Base-by-base conservation (phyloP, 2,329 filamentous ascomycete genomes). In the Aspergillus texensis region DNA sequence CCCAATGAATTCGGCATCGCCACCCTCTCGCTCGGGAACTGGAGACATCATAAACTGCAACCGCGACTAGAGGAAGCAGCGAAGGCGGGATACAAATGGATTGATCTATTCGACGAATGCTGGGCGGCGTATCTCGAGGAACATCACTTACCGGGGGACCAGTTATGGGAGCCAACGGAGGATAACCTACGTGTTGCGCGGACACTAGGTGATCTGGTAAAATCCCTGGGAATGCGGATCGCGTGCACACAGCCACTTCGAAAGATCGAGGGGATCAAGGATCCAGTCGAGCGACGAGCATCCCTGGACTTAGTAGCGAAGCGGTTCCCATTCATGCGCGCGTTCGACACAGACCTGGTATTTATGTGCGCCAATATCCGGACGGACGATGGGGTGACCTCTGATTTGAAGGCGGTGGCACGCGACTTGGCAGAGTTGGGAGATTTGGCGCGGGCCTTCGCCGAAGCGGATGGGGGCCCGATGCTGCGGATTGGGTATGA, bases 41-140 rank as follows among this genome's bases (percentile, higher is more conserved):
- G 68, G 65, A 61, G 67, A 36, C 58, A 72, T 9, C 75, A 77
- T 58, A 63, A 58, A n/a, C 69, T 77, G 9, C 59, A 64, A 34
- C 67, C 72, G 0, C 69, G 73, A 14, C 67, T 77, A 14, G 60
- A 72, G 60, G 74, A 69, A 50, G 75, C 75, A 10, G 74, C 74
- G 0, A 67, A 69, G 54, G 70, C 73, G 0, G 74, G 75, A 1
- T 77, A 71, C 62, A 62, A 70, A 61, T 72, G 69, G 65, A 75
- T 77, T 60, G 75, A 77, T 60, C 65, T 77, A 8, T 77, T 77
- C 41, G 75, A 77, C 53, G 73, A 77, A 52, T 76, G 74, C 66
- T 77, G 75, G 75, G 74, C 73, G 0, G 69, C 68, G 2, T 76
- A 76, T 45, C 65, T 77, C 1, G 70, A 69, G 16, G 72, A 75